Percentiles rank a stretch among this genome's conserved stretches.
phyloP scores from a whole-genome alignment of 441 rosid species.

The Croton setiger region DNA sequence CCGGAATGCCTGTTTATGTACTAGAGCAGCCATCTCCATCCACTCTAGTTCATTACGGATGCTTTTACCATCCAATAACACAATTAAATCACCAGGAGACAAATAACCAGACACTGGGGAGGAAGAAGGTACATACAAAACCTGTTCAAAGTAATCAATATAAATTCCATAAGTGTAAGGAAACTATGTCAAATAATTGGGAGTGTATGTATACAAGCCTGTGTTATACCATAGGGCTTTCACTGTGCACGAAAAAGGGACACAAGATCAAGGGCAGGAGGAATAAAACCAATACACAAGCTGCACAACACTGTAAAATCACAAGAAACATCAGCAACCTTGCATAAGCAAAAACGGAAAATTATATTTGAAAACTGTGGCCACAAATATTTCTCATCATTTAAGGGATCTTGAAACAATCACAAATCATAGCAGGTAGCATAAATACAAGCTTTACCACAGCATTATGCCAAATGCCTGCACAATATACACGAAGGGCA shows the following conservation, averaged over 20 bases:
- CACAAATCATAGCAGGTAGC: not conserved
- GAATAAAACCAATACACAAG: conserved; percentile 53
- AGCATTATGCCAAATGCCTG: conserved; percentile 96
- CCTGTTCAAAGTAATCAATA: conserved; percentile 37
- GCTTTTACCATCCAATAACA: conserved; percentile 61
- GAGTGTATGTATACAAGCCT: not conserved
- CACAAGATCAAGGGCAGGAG: conserved; percentile 54
- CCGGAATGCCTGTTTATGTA: conserved; percentile 38
- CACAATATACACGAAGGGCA: conserved; percentile 78
- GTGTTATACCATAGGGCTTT: conserved; percentile 50
- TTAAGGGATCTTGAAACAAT: not conserved
- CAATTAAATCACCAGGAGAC: conserved; percentile 69
- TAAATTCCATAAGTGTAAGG: not conserved
- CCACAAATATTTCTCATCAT: not conserved
- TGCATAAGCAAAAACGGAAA: not conserved
- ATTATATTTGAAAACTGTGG: not conserved
- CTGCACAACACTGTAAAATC: conserved; percentile 52
- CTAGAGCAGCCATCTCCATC: conserved; percentile 42
- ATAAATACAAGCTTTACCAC: conserved; percentile 42
- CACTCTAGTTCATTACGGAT: conserved; percentile 56
- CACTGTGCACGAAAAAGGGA: conserved; percentile 59
- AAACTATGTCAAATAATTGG: not conserved
- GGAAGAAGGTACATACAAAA: conserved; percentile 56
- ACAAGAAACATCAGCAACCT: not conserved
- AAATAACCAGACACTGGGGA: conserved; percentile 71